These are phyloP conservation scores for Calonectria multiphialidica DNA, from an alignment of 2,329 filamentous ascomycete genomes.

Conservation along the genomic window DNA sequence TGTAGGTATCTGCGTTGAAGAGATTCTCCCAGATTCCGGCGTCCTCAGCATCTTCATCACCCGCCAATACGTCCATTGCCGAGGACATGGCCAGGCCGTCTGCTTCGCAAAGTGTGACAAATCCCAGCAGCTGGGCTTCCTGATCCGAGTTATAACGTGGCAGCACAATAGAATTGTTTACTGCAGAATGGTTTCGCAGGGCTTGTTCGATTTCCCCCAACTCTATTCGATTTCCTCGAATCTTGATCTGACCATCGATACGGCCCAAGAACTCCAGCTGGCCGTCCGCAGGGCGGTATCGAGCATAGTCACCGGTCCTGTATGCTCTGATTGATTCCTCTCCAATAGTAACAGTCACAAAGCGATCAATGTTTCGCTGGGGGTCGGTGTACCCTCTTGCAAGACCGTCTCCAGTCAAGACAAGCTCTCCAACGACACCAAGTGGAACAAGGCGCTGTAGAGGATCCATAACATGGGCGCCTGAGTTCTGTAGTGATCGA, in stretches of 20 bases:
- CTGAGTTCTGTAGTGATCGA: not conserved
- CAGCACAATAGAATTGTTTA: not conserved
- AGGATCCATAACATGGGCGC: constrained; percentile 39
- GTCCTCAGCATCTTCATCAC: not conserved
- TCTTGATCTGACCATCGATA: constrained; percentile 69
- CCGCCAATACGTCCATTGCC: not conserved
- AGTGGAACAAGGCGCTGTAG: constrained; percentile 37
- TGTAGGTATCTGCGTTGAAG: constrained; percentile 32
- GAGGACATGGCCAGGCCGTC: not conserved
- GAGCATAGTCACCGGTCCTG: constrained; percentile 60
- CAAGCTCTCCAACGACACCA: constrained; percentile 44
- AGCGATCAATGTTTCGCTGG: not conserved
- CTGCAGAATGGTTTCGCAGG: constrained; percentile 27
- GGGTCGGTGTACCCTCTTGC: not conserved
- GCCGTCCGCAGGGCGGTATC: constrained; percentile 53
- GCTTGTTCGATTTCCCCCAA: constrained; percentile 47
- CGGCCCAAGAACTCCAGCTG: constrained; percentile 60
- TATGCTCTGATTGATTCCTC: constrained; percentile 42
- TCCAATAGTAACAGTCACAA: not conserved
- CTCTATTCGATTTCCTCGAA: constrained; percentile 68
- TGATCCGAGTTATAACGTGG: constrained; percentile 7
- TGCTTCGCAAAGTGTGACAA: constrained; percentile 9
- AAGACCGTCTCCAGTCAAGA: constrained; percentile 40
- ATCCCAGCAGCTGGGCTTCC: constrained; percentile 3
- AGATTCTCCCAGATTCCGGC: constrained; percentile 31